These are phyloP conservation scores for Boletus sensibilis DNA, from an alignment of 768 basidiomycete species.

Conservation along the genomic window DNA sequence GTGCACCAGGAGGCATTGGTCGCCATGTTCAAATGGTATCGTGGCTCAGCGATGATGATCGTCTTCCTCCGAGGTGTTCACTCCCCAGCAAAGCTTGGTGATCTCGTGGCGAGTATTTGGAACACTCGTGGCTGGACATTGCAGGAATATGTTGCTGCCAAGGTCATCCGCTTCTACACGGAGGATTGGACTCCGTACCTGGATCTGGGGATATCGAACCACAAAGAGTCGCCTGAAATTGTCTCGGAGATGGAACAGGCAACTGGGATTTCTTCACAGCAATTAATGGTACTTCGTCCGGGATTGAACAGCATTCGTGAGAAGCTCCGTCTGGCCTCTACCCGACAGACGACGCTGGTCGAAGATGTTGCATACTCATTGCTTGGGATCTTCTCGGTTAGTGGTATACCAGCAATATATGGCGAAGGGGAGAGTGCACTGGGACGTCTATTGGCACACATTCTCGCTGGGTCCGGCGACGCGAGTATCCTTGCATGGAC, in stretches of 20 bases:
- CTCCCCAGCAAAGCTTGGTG: background rate
- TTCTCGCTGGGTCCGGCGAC: background rate
- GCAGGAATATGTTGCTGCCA: constrained; percentile 6
- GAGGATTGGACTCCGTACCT: background rate
- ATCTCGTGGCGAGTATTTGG: background rate
- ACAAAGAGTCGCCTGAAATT: constrained; percentile 1
- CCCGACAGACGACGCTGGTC: background rate
- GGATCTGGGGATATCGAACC: background rate
- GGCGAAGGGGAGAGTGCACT: background rate
- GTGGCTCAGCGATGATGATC: background rate
- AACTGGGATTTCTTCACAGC: background rate
- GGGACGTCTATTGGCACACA: background rate
- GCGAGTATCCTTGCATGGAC: constrained; percentile 6
- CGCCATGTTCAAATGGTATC: constrained; percentile 7
- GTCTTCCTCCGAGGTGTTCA: constrained; percentile 4
- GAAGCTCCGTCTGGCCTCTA: background rate
- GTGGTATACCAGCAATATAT: background rate
- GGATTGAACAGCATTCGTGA: background rate
- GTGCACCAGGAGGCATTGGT: constrained; percentile 1
- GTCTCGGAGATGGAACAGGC: constrained; percentile 4
- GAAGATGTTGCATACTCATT: constrained; percentile 3
- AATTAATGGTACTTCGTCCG: background rate
- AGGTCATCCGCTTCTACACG: constrained; percentile 1
- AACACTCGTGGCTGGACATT: constrained; percentile 7
- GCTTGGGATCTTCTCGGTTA: constrained; percentile 1